phyloP scores from a whole-genome alignment of 2,329 filamentous ascomycete genomes.

The Colletotrichum paranaense region DNA sequence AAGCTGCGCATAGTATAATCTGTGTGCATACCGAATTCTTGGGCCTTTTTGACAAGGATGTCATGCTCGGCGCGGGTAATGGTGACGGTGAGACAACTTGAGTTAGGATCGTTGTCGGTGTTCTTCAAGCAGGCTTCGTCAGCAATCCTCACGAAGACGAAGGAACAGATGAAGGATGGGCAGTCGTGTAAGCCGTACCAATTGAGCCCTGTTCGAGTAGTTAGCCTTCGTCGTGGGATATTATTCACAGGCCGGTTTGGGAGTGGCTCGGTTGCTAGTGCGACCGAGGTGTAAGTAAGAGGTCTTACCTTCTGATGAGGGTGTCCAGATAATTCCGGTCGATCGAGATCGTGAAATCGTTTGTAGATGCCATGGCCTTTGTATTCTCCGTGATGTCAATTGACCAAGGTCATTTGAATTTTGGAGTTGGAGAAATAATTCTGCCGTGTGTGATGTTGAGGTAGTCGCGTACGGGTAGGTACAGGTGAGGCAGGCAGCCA shows the following conservation, averaged over 20 bases:
- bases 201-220: constrained; percentile 39
- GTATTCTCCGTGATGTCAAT: not conserved
- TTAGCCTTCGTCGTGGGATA: constrained; percentile 2
- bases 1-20: not conserved
- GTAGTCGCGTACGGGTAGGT: not conserved
- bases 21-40: constrained; percentile 64
- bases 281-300: not conserved
- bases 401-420: not conserved
- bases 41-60: constrained; percentile 60
- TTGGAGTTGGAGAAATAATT: constrained; percentile 8
- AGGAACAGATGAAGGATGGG: not conserved
- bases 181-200: constrained; percentile 39
- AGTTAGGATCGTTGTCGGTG: constrained; percentile 33
- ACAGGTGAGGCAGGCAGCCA: constrained; percentile 3
- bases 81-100: constrained; percentile 54
- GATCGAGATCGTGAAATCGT: constrained; percentile 49
- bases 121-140: constrained; percentile 27
- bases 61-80: constrained; percentile 73
- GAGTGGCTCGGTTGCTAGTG: not conserved
- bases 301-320: constrained; percentile 68
- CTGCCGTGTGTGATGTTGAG: not conserved
- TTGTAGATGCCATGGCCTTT: constrained; percentile 40
- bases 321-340: constrained; percentile 71
- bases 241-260: not conserved
- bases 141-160: not conserved